Conservation (phyloP, 176 grass and related monocot species). For the Zea luxurians region DNA sequence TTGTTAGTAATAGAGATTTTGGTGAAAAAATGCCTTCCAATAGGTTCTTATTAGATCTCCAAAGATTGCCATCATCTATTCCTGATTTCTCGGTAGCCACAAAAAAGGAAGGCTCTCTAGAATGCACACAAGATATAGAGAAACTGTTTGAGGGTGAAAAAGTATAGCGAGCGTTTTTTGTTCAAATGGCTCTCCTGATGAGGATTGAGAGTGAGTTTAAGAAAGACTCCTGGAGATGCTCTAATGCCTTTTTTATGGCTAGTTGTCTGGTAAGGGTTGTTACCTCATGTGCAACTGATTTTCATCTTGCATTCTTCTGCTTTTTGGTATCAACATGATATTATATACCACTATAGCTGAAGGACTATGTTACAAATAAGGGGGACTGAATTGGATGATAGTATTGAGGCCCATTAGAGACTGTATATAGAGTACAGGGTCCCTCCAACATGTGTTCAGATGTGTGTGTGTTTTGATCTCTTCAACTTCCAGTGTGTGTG, state of each 20-base stretch:
- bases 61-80: neutral
- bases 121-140: neutral
- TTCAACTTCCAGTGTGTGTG: neutral
- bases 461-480: no score
- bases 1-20: neutral
- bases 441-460: neutral
- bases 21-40: neutral
- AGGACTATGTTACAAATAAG: neutral
- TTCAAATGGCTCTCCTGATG: neutral
- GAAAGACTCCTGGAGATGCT: neutral
- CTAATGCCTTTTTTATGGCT: slow-evolving; percentile 5
- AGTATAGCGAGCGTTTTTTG: neutral
- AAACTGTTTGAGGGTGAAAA: neutral
- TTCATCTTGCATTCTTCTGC: neutral
- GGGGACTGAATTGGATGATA: neutral
- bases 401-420: neutral
- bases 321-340: neutral
- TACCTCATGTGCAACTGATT: neutral
- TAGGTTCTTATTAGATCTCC: neutral
- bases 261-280: slow-evolving; percentile 13
- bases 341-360: slow-evolving; percentile 1
- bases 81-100: neutral
- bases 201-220: neutral
- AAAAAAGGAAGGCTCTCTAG: neutral
- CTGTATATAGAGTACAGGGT: neutral